These are phyloP conservation scores for Cavenderia fasciculata DNA, from an alignment of 78 protist genomes.

Conservation along the genomic window DNA sequence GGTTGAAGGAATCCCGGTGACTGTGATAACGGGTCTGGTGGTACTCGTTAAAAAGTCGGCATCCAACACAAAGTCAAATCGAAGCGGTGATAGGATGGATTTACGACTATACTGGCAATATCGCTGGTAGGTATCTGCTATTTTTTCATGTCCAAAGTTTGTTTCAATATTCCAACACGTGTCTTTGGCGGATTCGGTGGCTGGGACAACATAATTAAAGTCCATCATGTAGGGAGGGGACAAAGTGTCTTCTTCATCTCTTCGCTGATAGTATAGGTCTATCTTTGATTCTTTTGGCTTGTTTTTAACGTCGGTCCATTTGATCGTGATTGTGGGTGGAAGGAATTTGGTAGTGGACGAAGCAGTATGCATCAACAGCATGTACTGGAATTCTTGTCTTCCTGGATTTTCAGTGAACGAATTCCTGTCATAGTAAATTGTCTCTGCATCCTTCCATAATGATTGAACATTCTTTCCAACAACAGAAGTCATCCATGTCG, in stretches of 20 bases:
- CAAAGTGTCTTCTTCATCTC: background rate
- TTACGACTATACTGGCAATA: background rate
- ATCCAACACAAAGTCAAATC: background rate
- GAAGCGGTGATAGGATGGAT: background rate
- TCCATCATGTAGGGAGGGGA: no score
- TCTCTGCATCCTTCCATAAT: background rate
- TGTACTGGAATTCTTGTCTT: background rate
- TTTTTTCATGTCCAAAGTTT: background rate
- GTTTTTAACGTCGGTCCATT: background rate
- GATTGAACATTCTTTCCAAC: no score
- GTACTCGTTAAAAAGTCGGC: background rate
- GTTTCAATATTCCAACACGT: background rate
- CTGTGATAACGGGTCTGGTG: background rate
- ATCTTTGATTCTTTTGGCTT: background rate
- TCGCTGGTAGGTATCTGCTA: background rate
- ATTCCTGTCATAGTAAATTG: background rate
- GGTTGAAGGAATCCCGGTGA: background rate
- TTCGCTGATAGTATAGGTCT: background rate
- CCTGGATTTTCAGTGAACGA: background rate
- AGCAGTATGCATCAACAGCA: background rate
- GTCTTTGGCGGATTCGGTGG: background rate
- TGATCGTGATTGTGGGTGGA: no score
- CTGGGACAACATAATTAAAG: background rate
- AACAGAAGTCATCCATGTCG: no score
- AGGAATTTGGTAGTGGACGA: no score